phyloP scores from a whole-genome alignment of 2,329 filamentous ascomycete species.

The Nemania sp. region DNA sequence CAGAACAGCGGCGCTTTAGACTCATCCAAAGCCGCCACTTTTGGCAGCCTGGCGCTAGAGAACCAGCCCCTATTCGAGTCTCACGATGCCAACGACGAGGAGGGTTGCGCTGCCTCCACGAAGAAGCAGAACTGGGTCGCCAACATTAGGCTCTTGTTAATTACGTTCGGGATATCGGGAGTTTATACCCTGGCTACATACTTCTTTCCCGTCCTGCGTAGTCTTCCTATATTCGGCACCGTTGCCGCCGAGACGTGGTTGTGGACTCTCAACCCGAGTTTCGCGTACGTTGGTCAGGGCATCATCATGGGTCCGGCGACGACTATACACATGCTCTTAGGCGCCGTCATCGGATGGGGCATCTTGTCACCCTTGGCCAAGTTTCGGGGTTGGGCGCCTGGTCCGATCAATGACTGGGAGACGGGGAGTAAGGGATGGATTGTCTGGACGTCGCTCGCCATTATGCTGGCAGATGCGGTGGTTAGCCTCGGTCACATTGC shows the following conservation, averaged over 20 bases:
- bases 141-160: slow-evolving; percentile 59
- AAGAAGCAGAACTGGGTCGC: slow-evolving; percentile 48
- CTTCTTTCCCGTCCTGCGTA: slow-evolving; percentile 83
- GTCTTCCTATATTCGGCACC: slow-evolving; percentile 83
- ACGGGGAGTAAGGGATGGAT: slow-evolving; percentile 97
- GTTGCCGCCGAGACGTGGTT: slow-evolving; percentile 79
- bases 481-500: slow-evolving; percentile 83
- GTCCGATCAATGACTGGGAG: slow-evolving; percentile 85
- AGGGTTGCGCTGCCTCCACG: slow-evolving; percentile 38
- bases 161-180: slow-evolving; percentile 64
- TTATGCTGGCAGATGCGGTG: slow-evolving; percentile 94
- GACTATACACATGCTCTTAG: slow-evolving; percentile 92
- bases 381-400: slow-evolving; percentile 83
- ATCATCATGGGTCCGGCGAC: slow-evolving; percentile 98
- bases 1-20: slow-evolving; percentile 37
- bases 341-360: slow-evolving; percentile 88
- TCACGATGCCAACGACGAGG: slow-evolving; percentile 30
- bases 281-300: slow-evolving; percentile 96
- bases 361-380: slow-evolving; percentile 89
- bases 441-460: slow-evolving; percentile 92
- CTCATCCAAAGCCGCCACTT: slow-evolving; percentile 39
- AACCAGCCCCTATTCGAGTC: slow-evolving; percentile 38
- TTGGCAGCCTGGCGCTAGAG: slow-evolving; percentile 42
- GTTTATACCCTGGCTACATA: slow-evolving; percentile 81
- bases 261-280: slow-evolving; percentile 94